phyloP scores from a whole-genome alignment of 2,329 filamentous ascomycete species.

The Thielaviopsis musarum region DNA sequence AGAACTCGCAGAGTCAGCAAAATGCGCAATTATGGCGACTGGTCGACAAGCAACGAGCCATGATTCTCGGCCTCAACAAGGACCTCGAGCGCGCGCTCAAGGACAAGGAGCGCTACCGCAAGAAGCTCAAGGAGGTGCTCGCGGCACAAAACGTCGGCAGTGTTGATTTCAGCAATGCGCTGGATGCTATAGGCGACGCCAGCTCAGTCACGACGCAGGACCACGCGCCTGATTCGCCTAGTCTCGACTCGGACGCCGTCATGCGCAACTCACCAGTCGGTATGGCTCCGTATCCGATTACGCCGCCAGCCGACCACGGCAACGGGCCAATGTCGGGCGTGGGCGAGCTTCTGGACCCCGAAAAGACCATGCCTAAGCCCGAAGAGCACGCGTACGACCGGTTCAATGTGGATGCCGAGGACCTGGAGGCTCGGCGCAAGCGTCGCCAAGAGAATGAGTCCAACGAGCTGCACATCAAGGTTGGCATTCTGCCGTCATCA shows the following conservation, averaged over 20 bases:
- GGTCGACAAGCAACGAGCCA: conserved; percentile 87
- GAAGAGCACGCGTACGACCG: conserved; percentile 41
- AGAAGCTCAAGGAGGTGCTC: conserved; percentile 66
- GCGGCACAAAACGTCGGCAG: conserved; percentile 14
- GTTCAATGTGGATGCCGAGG: conserved; percentile 38
- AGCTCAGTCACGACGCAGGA: conserved; percentile 1
- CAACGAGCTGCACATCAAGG: conserved; percentile 32
- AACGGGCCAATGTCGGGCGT: conserved; percentile 27
- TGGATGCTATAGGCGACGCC: conserved; percentile 1
- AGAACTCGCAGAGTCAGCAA: conserved; percentile 72
- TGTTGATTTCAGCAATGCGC: background rate
- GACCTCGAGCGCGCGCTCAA: conserved; percentile 81
- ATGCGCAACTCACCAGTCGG: conserved; percentile 39
- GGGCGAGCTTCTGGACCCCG: conserved; percentile 35
- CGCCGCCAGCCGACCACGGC: conserved; percentile 38
- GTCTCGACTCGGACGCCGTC: conserved; percentile 29
- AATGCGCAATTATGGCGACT: conserved; percentile 89
- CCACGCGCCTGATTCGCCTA: conserved; percentile 28
- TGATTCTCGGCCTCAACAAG: conserved; percentile 88
- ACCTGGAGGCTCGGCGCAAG: conserved; percentile 26
- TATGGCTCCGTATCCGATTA: conserved; percentile 47
- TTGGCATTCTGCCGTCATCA: conserved; percentile 34
- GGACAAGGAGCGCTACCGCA: conserved; percentile 87
- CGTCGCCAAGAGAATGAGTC: conserved; percentile 29
- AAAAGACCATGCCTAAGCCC: conserved; percentile 42